These are phyloP conservation scores for Solanum tacnaense DNA, from an alignment of 257 asterid species.

Conservation along the genomic window DNA sequence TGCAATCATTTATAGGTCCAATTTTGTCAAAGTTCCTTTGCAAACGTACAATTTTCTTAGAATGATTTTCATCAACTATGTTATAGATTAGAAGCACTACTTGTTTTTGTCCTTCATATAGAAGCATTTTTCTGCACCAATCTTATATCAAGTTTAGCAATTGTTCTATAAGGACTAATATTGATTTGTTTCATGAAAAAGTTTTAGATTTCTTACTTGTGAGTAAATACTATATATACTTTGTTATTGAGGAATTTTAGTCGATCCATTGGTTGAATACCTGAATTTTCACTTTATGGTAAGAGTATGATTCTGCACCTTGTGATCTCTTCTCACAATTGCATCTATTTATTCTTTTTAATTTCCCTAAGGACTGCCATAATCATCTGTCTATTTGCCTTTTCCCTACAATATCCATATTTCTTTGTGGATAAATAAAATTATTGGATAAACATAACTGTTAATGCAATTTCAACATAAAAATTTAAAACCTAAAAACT, in stretches of 20 bases:
- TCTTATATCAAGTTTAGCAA: neutral
- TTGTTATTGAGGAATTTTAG: neutral
- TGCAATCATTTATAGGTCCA: neutral
- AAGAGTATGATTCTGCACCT: neutral
- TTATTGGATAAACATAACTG: neutral
- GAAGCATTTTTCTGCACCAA: neutral
- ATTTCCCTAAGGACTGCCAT: neutral
- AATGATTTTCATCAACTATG: neutral
- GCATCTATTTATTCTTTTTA: neutral
- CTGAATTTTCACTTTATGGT: neutral
- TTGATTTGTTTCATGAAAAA: neutral
- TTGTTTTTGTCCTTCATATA: neutral
- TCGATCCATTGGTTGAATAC: neutral
- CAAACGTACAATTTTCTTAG: neutral
- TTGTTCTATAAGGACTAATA: neutral
- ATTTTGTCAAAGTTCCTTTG: neutral
- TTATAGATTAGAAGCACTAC: neutral
- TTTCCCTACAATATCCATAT: neutral
- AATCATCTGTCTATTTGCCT: neutral
- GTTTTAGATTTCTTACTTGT: neutral
- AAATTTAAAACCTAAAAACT: neutral
- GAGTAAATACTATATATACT: no score
- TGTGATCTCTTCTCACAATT: neutral
- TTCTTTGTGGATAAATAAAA: neutral
- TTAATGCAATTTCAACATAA: neutral